Conservation (phyloP, 1,139 yeast genomes). For the Yamadazyma taylorii region DNA sequence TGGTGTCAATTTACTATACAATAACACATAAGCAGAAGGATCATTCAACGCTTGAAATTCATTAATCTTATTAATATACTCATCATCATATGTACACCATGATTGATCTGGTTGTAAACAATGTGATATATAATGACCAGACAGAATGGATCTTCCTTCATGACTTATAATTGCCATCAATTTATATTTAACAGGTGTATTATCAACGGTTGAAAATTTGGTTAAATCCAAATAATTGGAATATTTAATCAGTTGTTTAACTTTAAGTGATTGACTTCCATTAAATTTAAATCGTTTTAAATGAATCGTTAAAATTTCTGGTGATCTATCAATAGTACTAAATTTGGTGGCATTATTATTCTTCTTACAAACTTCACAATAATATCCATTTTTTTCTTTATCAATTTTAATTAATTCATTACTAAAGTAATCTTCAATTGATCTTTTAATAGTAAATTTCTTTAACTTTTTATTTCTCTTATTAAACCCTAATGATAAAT, state of each 20-base stretch:
- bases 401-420: conserved; percentile 75
- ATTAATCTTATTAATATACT: conserved; percentile 70
- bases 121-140: conserved; percentile 92
- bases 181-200: conserved; percentile 61
- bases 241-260: conserved; percentile 82
- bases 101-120: conserved; percentile 88
- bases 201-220: conserved; percentile 49
- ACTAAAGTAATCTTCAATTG: conserved; percentile 77
- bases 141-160: conserved; percentile 87
- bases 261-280: conserved; percentile 71
- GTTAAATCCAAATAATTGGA: conserved; percentile 76
- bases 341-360: conserved; percentile 77
- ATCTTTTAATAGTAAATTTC: conserved; percentile 63
- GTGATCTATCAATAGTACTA: conserved; percentile 74
- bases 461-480: conserved; percentile 30
- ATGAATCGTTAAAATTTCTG: conserved; percentile 85
- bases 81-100: conserved; percentile 96
- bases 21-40: conserved; percentile 85
- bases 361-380: conserved; percentile 82
- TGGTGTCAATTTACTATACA: conserved; percentile 72
- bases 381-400: conserved; percentile 61
- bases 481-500: conserved; percentile 73
- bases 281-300: conserved; percentile 88
- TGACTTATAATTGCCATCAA: conserved; percentile 87
- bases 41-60: conserved; percentile 77